A percentile compares a stretch with the other conserved stretches of the same genome.
phyloP scores from a whole-genome alignment of 805 yeast species.

The Metschnikowia reukaufii region DNA sequence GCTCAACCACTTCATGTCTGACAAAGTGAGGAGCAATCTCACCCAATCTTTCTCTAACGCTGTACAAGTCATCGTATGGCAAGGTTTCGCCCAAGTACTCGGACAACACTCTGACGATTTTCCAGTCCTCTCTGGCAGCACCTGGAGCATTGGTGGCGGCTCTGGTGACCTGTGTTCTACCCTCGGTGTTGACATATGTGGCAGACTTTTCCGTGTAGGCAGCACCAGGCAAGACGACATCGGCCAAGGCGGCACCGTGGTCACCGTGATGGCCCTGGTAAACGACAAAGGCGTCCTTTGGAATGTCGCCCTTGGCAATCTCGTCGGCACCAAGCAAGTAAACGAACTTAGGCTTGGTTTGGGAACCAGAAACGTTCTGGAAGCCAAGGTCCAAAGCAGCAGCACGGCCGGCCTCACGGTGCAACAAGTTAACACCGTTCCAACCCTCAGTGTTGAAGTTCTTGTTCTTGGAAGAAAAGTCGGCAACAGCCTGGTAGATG shows the following conservation, averaged over 20 bases:
- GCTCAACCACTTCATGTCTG: conserved; percentile 73
- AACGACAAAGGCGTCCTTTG: conserved; percentile 81
- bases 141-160: conserved; percentile 90
- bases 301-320: conserved; percentile 63
- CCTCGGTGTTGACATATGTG: conserved; percentile 87
- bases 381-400: conserved; percentile 88
- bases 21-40: conserved; percentile 81
- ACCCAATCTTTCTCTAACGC: conserved; percentile 66
- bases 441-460: conserved; percentile 70
- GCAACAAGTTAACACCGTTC: conserved; percentile 80
- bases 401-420: conserved; percentile 83
- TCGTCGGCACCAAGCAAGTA: conserved; percentile 87
- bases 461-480: conserved; percentile 52
- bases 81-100: conserved; percentile 70
- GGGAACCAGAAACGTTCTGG: conserved; percentile 48
- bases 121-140: conserved; percentile 90
- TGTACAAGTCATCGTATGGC: conserved; percentile 72
- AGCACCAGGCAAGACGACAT: conserved; percentile 81
- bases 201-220: conserved; percentile 88
- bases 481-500: conserved; percentile 57
- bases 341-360: conserved; percentile 65
- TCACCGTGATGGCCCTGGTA: conserved; percentile 95
- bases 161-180: conserved; percentile 79
- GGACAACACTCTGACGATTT: conserved; percentile 76
- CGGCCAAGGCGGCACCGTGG: conserved; percentile 83